Evolutionary conservation across 2,329 filamentous ascomycete species (phyloP).

Genomic region (Hymenoscyphus scutula): DNA sequence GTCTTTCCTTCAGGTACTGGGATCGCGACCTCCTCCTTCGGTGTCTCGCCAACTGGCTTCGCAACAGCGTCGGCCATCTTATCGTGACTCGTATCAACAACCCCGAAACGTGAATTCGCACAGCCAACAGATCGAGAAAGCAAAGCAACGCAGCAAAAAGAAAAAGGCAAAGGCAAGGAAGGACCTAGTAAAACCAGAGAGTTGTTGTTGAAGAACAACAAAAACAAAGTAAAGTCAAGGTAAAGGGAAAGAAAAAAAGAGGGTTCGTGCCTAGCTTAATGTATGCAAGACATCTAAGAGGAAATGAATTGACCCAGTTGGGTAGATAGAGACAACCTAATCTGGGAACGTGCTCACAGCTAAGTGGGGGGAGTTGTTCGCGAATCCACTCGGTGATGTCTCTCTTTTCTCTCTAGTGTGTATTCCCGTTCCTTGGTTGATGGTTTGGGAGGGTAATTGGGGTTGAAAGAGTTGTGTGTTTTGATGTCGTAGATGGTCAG

Average conservation of each 20-base stretch:
- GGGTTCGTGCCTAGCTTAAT: neutral
- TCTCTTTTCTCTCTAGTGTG: constrained; percentile 7
- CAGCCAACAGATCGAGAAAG: no score
- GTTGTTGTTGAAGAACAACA: neutral
- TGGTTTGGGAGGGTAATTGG: neutral
- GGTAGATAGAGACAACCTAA: constrained; percentile 2
- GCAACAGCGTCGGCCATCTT: constrained; percentile 5
- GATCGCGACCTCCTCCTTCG: neutral
- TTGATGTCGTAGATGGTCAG: no score
- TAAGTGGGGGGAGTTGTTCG: neutral
- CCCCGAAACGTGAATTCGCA: no score
- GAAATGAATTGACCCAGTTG: constrained; percentile 6
- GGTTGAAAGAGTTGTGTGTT: no score
- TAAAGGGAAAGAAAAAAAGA: neutral
- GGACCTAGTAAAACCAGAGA: neutral
- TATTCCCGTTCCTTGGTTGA: no score
- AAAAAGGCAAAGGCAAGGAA: no score
- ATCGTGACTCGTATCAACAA: neutral
- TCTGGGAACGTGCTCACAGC: constrained; percentile 7
- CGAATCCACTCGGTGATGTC: neutral
- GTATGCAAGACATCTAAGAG: constrained; percentile 10
- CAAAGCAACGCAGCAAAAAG: no score
- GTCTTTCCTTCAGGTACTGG: neutral
- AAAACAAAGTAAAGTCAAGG: neutral
- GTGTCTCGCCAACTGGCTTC: neutral